Base-by-base conservation (phyloP, 1,284 basidiomycete species). In the Ustilago vetiveriae region DNA sequence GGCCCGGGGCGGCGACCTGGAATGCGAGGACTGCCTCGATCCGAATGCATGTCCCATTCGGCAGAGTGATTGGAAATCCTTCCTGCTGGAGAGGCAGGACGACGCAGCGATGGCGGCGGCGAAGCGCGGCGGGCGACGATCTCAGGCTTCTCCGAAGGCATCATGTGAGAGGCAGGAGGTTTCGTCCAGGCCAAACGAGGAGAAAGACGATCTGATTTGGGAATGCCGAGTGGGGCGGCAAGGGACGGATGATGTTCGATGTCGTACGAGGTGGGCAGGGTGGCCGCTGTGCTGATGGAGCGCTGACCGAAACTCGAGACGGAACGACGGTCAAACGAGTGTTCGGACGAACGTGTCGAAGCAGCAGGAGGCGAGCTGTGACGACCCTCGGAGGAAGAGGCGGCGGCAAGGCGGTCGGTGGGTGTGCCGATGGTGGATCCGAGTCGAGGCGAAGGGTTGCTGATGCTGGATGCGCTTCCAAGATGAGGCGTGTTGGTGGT, bases 1-100 rank as follows among this genome's bases (percentile, higher is more conserved):
- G 52, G 49, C 26, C 38, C 46, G 14, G 51, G 48, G 23, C 57
- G 50, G 22, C 58, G 58, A 4, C 40, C 53, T 16, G 53, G 45
- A 24, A 45, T 21, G 17, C 38, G 60, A 10, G 68, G 68, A 30
- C 62, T 71, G 23, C 57, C 68, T 26, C 68, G 52, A 17, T 66
- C 62, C 4, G 67, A 70, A 2, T 53, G 49, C 43, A 52, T 48
- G 17, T 66, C 68, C 57, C 58, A 71, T 22, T 71, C 68, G 16
- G 53, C 62, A 6, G 68, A 69, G 24, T 69, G 66, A 24, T 69
- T 54, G 11, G 66, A 63, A 23, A 63, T 44, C 23, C 51, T 45
- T 16, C 66, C 59, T 17, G 59, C 59, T 21, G 66, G 66, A 10
- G 66, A 69, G 23, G 46, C 43, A 3, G 66, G 59, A 26, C 66